Evolutionary conservation across 1,284 basidiomycete genomes (phyloP), one percentile per base, ranked within the genome.

Genomic region (Cutaneotrichosporon curvatum): DNA sequence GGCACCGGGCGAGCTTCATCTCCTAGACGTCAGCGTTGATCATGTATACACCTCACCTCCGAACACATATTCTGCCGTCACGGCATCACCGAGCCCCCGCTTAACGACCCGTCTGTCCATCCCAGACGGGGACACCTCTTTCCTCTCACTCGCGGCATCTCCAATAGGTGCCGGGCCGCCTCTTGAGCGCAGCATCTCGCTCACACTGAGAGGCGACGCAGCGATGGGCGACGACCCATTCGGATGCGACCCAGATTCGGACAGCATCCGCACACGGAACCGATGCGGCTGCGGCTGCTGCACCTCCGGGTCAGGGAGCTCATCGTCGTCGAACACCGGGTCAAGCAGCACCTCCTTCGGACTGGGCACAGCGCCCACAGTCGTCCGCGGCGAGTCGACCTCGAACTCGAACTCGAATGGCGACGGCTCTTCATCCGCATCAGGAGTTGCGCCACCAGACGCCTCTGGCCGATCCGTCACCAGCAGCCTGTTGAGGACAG

Each of bases 401-500:
- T 70, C 68, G 40, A 68, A 70, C 47, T 72, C 70, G 47, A 70
- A 67, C 41, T 69, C 66, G 20, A 68, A 50, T 5, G 65, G 45
- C 3, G 62, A 61, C 1, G 49, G 60, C 8, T 57, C 54, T 0
- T 49, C 60, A 8, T 57, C 54, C 14, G 3, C 18, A 20, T 33
- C 41, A 3, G 31, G n/a, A 32, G 4, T 20, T 11, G 20, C 31
- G 22, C 2, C 31, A 4, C 14, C 23, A 25, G 18, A 15, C 40
- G 30, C n/a, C 45, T 28, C 43, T n/a, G n/a, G n/a, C 15, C 52
- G 47, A 31, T 63, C 60, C 8, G 67, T 60, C 4, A 75, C 73
- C 16, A 79, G 67, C 8, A 79, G 68, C 41, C 73, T 72, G 41
- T 77, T 69, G n/a, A 82, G 71, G 0, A 81, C 75, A 6, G 75